Conservation (phyloP, 768 basidiomycete species). For the Kwoniella sp. region DNA sequence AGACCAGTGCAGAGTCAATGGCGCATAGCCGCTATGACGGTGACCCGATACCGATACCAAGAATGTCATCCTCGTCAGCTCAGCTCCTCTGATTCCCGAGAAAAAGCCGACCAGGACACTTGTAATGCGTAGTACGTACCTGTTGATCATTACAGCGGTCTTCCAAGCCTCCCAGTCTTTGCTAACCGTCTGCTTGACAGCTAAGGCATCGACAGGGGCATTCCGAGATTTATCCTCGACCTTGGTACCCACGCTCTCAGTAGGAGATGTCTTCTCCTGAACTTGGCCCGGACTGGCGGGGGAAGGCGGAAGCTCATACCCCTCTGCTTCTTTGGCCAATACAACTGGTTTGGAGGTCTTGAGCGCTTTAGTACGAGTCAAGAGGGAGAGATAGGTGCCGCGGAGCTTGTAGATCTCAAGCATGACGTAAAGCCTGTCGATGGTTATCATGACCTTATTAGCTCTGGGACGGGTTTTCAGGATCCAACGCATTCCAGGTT, state of each 20-base stretch:
- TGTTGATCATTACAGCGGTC: constrained; percentile 33
- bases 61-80: background rate
- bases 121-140: constrained; percentile 36
- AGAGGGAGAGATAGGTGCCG: constrained; percentile 27
- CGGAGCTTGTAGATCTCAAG: constrained; percentile 42
- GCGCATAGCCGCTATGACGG: constrained; percentile 47
- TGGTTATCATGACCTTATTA: no score
- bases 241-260: background rate
- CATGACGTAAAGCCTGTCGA: constrained; percentile 43
- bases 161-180: constrained; percentile 41
- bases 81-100: background rate
- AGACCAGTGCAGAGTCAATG: constrained; percentile 54
- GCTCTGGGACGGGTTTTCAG: no score
- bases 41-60: background rate
- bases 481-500: no score
- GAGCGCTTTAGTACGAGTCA: constrained; percentile 28
- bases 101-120: no score
- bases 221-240: background rate
- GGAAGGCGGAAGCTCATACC: constrained; percentile 38
- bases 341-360: constrained; percentile 29
- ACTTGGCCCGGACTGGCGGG: constrained; percentile 6
- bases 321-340: constrained; percentile 37
- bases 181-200: constrained; percentile 16
- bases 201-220: background rate
- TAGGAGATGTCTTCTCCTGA: background rate